phyloP scores from a whole-genome alignment of 768 basidiomycete genomes.

The Amanita muscaria region DNA sequence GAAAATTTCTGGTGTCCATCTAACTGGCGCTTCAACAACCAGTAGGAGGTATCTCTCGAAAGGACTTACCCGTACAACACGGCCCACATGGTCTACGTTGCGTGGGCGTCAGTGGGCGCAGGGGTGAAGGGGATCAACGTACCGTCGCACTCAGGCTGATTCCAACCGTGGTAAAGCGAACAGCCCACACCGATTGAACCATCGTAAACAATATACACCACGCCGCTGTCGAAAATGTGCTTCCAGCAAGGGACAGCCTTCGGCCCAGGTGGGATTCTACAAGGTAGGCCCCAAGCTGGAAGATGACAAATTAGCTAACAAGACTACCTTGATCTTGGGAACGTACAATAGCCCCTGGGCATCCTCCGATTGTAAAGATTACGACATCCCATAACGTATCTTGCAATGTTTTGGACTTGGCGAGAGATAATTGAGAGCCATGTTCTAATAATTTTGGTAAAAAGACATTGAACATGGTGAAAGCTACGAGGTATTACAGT shows the following conservation, averaged over 20 bases:
- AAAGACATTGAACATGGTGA: slow-evolving; percentile 91
- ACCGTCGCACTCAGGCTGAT: slow-evolving; percentile 74
- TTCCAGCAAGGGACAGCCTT: slow-evolving; percentile 62
- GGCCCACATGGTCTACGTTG: slow-evolving; percentile 68
- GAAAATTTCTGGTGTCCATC: slow-evolving; percentile 84
- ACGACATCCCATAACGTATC: slow-evolving; percentile 80
- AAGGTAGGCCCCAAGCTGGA: slow-evolving; percentile 76
- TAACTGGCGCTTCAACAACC: background rate
- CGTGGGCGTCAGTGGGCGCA: background rate
- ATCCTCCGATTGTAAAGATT: slow-evolving; percentile 77
- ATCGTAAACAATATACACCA: slow-evolving; percentile 65
- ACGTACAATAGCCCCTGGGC: slow-evolving; percentile 75
- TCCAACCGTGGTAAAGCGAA: slow-evolving; percentile 63
- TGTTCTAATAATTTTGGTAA: slow-evolving; percentile 81
- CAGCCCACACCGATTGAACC: slow-evolving; percentile 46
- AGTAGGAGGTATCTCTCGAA: background rate
- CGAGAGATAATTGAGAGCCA: slow-evolving; percentile 21
- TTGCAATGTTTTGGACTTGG: slow-evolving; percentile 37
- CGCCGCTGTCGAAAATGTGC: slow-evolving; percentile 66
- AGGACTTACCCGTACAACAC: slow-evolving; percentile 57
- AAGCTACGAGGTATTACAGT: slow-evolving; percentile 47
- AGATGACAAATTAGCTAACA: background rate
- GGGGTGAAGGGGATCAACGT: slow-evolving; percentile 12
- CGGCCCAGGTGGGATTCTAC: slow-evolving; percentile 66
- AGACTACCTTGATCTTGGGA: background rate